phyloP scores from a whole-genome alignment of 2,329 filamentous ascomycete genomes.

The Sporothrix protearum region DNA sequence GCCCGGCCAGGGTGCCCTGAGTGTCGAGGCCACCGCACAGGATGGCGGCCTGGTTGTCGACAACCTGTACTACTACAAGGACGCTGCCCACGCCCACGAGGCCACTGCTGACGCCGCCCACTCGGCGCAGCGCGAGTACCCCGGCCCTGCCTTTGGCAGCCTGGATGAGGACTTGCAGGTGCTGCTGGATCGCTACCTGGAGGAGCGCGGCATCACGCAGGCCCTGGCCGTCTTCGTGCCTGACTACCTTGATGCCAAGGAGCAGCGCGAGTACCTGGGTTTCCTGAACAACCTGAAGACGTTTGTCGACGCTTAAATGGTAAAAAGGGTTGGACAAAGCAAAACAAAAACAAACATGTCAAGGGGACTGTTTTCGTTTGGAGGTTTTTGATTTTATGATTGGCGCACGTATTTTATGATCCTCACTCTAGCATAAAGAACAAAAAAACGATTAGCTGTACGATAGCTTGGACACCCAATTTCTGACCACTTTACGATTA shows the following conservation, averaged over 20 bases:
- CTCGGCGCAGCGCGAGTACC: conserved; percentile 73
- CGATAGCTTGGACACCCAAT: neutral
- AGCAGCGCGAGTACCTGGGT: conserved; percentile 91
- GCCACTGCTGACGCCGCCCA: conserved; percentile 73
- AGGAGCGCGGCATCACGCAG: conserved; percentile 88
- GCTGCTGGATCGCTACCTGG: conserved; percentile 86
- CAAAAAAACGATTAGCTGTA: neutral
- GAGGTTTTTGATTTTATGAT: conserved; percentile 3
- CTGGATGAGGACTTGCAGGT: conserved; percentile 94
- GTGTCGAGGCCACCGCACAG: conserved; percentile 81
- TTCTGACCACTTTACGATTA: neutral
- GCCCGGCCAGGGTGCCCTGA: conserved; percentile 75
- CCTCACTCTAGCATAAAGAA: conserved; percentile 21
- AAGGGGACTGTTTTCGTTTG: neutral
- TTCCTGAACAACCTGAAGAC: conserved; percentile 87
- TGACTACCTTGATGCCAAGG: conserved; percentile 96
- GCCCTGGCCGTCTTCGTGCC: conserved; percentile 85
- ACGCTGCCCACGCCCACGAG: conserved; percentile 72
- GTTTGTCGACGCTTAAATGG: conserved; percentile 68
- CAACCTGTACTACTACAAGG: conserved; percentile 83
- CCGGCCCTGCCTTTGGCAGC: conserved; percentile 87
- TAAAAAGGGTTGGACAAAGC: neutral
- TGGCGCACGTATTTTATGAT: conserved; percentile 20
- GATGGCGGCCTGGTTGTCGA: conserved; percentile 84
- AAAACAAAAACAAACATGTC: neutral